Evolutionary conservation across 73 alveolate genomes (phyloP), one percentile per base, ranked within the genome.

Genomic region (Paramecium bursaria): DNA sequence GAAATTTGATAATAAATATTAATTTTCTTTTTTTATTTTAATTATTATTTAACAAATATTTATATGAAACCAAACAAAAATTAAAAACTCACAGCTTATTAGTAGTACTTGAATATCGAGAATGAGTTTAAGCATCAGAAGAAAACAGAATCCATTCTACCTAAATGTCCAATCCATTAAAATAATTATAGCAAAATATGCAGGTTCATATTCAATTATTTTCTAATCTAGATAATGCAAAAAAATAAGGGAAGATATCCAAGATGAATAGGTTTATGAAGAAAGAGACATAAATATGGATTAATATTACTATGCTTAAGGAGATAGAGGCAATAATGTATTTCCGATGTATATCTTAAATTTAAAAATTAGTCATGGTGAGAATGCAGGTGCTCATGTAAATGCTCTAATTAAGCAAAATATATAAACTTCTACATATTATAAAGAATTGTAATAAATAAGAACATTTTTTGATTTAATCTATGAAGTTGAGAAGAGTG

Each of bases 401-500:
- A 91, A 89, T 74, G 90, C 92, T 22, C 42, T 93, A 75, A 50
- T 93, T 53, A 76, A 95, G 51, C 86, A 90, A 52, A 92, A 89
- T 52, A 93, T 93, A 0, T 60, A 88, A 10, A 61, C 91, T 5
- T 85, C 86, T 13, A 82, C 79, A 46, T 93, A 93, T 77, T 93
- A 85, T 46, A 93, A 86, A 73, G 98, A 94, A 27, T 90, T 94
- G 26, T 86, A 74, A 39, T 25, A 53, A n/a, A 49, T 88, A 22
- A 87, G 87, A 87, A 76, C 88, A 21, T 90, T 88, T 42, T 50
- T 77, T 21, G 97, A 91, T 15, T 90, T 94, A 17, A 76, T 91
- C 30, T 90, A 82, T 31, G 96, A 94, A 85, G 91, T 93, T 1
- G 90, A 86, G 46, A 90, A 80, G 10, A 87, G 90, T 79, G 95